Conservation (phyloP, 768 basidiomycete genomes). For the Ramaria sp. region DNA sequence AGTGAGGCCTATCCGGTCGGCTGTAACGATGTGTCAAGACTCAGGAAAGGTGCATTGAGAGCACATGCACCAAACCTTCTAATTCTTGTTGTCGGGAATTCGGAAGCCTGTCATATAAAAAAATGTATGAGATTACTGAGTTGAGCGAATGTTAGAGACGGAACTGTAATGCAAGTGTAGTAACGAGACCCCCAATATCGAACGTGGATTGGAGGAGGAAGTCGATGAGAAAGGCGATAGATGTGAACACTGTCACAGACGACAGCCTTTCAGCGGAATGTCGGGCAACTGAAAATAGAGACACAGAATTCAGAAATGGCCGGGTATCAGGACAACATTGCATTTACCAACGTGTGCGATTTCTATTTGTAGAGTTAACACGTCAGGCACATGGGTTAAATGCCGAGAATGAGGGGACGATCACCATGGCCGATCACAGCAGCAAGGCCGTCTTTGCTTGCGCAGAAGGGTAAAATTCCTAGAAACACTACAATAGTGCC, state of each 20-base stretch:
- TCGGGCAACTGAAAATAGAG: constrained; percentile 35
- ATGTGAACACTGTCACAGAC: constrained; percentile 29
- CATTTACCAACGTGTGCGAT: constrained; percentile 64
- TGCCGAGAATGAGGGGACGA: neutral
- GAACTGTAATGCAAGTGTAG: constrained; percentile 39
- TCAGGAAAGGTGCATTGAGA: neutral
- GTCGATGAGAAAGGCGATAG: constrained; percentile 31
- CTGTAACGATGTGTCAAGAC: constrained; percentile 25
- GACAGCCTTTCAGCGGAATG: constrained; percentile 43
- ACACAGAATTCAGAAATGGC: constrained; percentile 12
- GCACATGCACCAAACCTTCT: constrained; percentile 43
- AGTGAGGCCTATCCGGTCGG: constrained; percentile 79
- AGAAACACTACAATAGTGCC: constrained; percentile 82
- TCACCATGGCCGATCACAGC: constrained; percentile 78
- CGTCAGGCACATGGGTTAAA: neutral
- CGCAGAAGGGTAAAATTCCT: constrained; percentile 71
- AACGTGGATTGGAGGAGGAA: constrained; percentile 45
- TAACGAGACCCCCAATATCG: constrained; percentile 36
- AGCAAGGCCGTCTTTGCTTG: constrained; percentile 73
- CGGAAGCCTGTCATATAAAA: constrained; percentile 42
- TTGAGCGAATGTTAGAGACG: constrained; percentile 11
- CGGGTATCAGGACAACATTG: neutral
- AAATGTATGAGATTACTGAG: neutral
- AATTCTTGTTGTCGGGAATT: constrained; percentile 75
- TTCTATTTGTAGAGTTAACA: constrained; percentile 32